Percentiles rank a stretch among this genome's conserved stretches.
Evolutionary conservation across 2,329 filamentous ascomycete genomes (phyloP).

Genomic region (Hypomyces perniciosus): DNA sequence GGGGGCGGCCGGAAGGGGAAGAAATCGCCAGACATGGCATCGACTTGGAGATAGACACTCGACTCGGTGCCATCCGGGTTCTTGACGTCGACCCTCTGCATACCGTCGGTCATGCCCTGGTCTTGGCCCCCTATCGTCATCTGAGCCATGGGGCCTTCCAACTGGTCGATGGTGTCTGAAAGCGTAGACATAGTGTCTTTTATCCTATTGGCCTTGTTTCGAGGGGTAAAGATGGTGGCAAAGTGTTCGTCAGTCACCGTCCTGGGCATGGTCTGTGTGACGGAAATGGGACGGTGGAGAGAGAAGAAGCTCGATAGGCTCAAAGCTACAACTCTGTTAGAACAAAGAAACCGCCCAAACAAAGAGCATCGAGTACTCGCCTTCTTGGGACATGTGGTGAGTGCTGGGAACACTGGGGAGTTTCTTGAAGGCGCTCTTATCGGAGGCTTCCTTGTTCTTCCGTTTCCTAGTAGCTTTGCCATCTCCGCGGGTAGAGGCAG

Average conservation of each 20-base stretch:
- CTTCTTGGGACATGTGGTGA: constrained; percentile 62
- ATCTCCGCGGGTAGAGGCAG: constrained; percentile 34
- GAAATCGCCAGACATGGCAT: constrained; percentile 64
- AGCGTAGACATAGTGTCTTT: constrained; percentile 63
- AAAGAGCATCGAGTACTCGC: constrained; percentile 35
- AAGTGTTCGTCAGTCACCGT: constrained; percentile 69
- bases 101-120: constrained; percentile 38
- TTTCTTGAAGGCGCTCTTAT: constrained; percentile 44
- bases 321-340: constrained; percentile 55
- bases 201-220: constrained; percentile 45
- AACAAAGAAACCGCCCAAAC: neutral
- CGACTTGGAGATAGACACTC: constrained; percentile 59
- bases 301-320: constrained; percentile 92
- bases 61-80: constrained; percentile 52
- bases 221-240: constrained; percentile 70
- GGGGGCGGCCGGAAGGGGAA: constrained; percentile 83
- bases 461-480: constrained; percentile 45
- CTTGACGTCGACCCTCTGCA: constrained; percentile 47
- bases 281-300: constrained; percentile 86
- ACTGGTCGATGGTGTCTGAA: constrained; percentile 50
- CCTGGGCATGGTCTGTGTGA: constrained; percentile 74
- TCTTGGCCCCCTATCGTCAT: constrained; percentile 41
- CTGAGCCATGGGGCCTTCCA: constrained; percentile 53
- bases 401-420: constrained; percentile 72
- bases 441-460: constrained; percentile 48